Base-by-base conservation (phyloP, 176 grass and related monocot genomes). In the Aegilops umbellulata region DNA sequence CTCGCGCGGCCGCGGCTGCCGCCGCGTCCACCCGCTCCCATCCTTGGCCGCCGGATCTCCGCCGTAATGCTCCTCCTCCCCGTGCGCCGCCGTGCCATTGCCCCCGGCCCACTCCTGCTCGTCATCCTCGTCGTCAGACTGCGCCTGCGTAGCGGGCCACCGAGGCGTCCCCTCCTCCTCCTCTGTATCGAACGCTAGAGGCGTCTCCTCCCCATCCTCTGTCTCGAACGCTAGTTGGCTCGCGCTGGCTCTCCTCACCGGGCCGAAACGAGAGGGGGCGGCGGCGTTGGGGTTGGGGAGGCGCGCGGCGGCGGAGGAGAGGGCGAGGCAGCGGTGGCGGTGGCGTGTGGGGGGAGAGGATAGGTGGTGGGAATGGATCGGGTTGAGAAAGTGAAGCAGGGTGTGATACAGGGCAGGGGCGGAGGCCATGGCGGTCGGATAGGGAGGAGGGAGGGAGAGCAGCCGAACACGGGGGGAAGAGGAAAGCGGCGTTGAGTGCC, bases 1-100 rank as follows among this genome's bases (percentile, higher is more conserved):
- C 29, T 96, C 89, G 67, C 91, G 84, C 32, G 91, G 91, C 39
- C 91, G 86, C 57, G 81, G 76, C 46, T 24, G 67, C 71, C 74
- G 61, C 71, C 65, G 83, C 71, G 78, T 24, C 83, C 71, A 62
- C 0, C 83, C 83, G 67, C 81, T 89, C 8, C 16, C 72, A 9
- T 46, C 41, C 41, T 75, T 4, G 27, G 41, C 72, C 42, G 58
- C 82, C 70, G 22, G 78, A 73, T 77, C 78, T 32, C 34, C 83
- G 60, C 83, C 81, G 58, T 57, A 15, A 29, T 19, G 71, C 44
- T 76, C 73, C 73, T 76, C 82, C 66, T 55, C 92, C 70, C 49
- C 82, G 19, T 64, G 88, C 70, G 69, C 88, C 70, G 69, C 83
- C 46, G 88, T 47, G 22, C 82, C 82, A 53, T 85, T 68, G 82